Evolutionary conservation across 192 early-diverging fungal genomes (phyloP).

Genomic region (Entomortierella lignicola): DNA sequence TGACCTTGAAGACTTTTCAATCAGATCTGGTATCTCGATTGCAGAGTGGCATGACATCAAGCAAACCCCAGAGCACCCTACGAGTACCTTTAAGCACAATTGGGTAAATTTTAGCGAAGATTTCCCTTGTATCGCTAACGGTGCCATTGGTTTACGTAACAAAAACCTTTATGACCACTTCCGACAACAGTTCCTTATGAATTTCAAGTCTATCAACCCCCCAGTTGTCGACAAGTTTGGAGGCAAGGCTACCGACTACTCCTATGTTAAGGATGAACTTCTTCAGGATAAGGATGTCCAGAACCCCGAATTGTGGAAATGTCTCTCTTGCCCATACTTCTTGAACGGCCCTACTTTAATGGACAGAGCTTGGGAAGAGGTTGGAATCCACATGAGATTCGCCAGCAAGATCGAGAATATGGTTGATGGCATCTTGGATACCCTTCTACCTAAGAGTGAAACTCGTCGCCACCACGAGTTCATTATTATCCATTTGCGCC

Average conservation of each 20-base stretch:
- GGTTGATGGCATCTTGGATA: conserved; percentile 37
- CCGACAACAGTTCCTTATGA: conserved; percentile 42
- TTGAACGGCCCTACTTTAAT: conserved; percentile 4
- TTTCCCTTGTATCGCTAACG: conserved; percentile 37
- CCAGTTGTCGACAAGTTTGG: neutral
- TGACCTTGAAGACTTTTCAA: conserved; percentile 29
- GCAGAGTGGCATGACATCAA: conserved; percentile 53
- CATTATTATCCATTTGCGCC: conserved; percentile 43
- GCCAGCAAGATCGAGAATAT: conserved; percentile 32
- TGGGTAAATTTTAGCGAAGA: conserved; percentile 35
- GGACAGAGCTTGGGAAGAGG: conserved; percentile 30
- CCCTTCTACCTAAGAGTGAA: neutral
- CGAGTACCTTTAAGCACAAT: conserved; percentile 1
- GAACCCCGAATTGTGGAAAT: conserved; percentile 33
- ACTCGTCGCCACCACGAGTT: conserved; percentile 44
- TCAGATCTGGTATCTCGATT: conserved; percentile 23
- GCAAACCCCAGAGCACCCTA: conserved; percentile 33
- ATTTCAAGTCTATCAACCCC: conserved; percentile 18
- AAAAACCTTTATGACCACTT: conserved; percentile 49
- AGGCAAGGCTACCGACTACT: conserved; percentile 18
- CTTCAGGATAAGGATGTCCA: conserved; percentile 17
- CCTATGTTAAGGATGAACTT: conserved; percentile 26
- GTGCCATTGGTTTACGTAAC: conserved; percentile 34
- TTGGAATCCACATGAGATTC: conserved; percentile 36
- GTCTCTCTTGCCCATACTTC: conserved; percentile 46